Base-by-base conservation (phyloP, 257 asterid species). In the Solanum dulcamara region DNA sequence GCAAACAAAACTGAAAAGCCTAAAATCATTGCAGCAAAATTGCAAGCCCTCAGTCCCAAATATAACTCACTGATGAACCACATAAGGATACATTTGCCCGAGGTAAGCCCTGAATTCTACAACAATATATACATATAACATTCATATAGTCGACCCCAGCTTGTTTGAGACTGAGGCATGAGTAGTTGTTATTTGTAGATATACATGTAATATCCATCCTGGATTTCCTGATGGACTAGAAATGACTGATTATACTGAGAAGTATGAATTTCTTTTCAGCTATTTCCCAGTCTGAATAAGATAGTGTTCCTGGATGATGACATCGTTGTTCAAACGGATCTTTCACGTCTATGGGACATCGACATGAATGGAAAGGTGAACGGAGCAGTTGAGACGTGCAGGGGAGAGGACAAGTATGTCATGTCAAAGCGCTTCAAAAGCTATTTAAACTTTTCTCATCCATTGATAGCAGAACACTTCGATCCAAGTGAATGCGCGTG, bases 31-130 rank as follows among this genome's bases (percentile, higher is more conserved):
- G 99, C 99, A 1, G 99, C 99, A 18, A 96, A 96, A 81, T 83
- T 96, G 88, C 99, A 96, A 92, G 99, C 99, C 0, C 92, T 95
- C 86, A 96, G 98, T 88, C 99, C 99, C 60, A 96, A 96, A 87
- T 96, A 95, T 86, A 94, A 94, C 85, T 96, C 99, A 1, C 68
- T 90, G 57, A 96, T 96, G 99, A 96, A 96, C 88, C 98, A 96
- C 91, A 94, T 96, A 60, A 91, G 99, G 87, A 96, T 96, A 81
- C 91, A 96, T 90, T 90, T 96, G 88, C 99, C 99, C 2, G 98
- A 96, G 96, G 99, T 94, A 71, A 85, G 92, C 59, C 17, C 85
- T 83, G 20, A 81, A 84, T n/a, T 55, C 20, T 20, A 7, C 30
- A 6, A 35, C 71, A n/a, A 81, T 83, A 22, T 35, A 30, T 74